Evolutionary conservation across 179 eudicot species (phyloP).

Genomic region (Silene vulgaris): DNA sequence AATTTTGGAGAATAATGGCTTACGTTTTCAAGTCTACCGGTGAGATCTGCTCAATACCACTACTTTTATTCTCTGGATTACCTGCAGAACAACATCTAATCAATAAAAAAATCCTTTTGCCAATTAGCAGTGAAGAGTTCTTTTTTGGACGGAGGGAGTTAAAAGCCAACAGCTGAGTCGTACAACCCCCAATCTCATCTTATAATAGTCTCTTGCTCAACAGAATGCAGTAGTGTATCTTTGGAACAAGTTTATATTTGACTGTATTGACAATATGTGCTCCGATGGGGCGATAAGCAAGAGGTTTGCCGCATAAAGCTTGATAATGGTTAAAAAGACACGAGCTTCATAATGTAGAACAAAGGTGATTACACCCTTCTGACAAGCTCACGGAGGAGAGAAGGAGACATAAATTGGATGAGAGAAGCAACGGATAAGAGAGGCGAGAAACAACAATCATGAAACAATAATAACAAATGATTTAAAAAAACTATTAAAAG

Average conservation of each 20-base stretch:
- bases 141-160: not conserved
- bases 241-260: not conserved
- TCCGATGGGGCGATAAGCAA: not conserved
- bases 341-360: no score
- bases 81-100: constrained; percentile 28
- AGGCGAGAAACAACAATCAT: not conserved
- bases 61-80: constrained; percentile 30
- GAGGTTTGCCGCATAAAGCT: not conserved
- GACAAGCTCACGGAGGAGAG: not conserved
- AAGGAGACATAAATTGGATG: not conserved
- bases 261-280: not conserved
- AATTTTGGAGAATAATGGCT: constrained; percentile 12
- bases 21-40: constrained; percentile 42
- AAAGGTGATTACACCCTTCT: not conserved
- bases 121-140: not conserved
- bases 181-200: not conserved
- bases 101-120: not conserved
- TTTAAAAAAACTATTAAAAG: not conserved
- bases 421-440: not conserved
- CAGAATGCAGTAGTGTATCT: not conserved
- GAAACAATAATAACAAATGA: not conserved
- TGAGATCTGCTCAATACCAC: constrained; percentile 30
- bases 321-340: not conserved
- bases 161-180: no score
- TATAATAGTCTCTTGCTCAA: not conserved